These are phyloP conservation scores for Intubia oerlemansii DNA, from an alignment of 2,329 filamentous ascomycete genomes.

Conservation along the genomic window DNA sequence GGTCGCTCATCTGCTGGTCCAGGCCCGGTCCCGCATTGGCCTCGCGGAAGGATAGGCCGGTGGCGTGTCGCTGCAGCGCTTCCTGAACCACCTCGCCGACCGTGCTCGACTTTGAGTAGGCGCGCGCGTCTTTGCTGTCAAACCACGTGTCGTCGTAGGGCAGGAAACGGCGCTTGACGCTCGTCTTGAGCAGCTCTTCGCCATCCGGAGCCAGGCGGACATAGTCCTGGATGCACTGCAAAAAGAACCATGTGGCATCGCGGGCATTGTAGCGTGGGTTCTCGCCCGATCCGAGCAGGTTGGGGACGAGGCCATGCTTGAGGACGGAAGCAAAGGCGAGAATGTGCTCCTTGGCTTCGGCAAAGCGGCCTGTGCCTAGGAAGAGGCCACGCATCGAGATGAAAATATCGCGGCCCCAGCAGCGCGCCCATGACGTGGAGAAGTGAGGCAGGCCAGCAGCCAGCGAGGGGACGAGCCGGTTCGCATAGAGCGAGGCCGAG, in stretches of 20 bases:
- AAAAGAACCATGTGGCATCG: conserved; percentile 94
- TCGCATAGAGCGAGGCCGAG: conserved; percentile 77
- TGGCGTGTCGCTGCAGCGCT: conserved; percentile 75
- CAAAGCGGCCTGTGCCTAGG: conserved; percentile 71
- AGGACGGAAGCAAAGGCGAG: conserved; percentile 85
- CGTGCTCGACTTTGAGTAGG: conserved; percentile 68
- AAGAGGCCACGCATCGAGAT: conserved; percentile 87
- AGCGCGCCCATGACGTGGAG: conserved; percentile 78
- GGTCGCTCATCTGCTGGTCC: conserved; percentile 79
- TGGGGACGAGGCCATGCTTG: conserved; percentile 97
- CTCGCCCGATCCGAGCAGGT: conserved; percentile 69
- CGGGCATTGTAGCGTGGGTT: conserved; percentile 84
- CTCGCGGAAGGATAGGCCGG: conserved; percentile 79
- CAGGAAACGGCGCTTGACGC: conserved; percentile 65
- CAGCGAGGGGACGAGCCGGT: conserved; percentile 64
- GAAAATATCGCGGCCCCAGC: conserved; percentile 94
- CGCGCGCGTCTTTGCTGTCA: conserved; percentile 53
- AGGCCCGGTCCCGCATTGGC: conserved; percentile 79
- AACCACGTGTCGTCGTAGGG: conserved; percentile 97
- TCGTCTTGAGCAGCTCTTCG: conserved; percentile 47
- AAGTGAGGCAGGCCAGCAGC: conserved; percentile 92
- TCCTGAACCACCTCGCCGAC: conserved; percentile 86
- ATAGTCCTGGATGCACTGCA: conserved; percentile 93
- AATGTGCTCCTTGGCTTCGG: conserved; percentile 84
- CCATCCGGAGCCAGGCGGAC: conserved; percentile 63